Base-by-base conservation (phyloP, 805 yeast genomes). In the Candida hispaniensis region DNA sequence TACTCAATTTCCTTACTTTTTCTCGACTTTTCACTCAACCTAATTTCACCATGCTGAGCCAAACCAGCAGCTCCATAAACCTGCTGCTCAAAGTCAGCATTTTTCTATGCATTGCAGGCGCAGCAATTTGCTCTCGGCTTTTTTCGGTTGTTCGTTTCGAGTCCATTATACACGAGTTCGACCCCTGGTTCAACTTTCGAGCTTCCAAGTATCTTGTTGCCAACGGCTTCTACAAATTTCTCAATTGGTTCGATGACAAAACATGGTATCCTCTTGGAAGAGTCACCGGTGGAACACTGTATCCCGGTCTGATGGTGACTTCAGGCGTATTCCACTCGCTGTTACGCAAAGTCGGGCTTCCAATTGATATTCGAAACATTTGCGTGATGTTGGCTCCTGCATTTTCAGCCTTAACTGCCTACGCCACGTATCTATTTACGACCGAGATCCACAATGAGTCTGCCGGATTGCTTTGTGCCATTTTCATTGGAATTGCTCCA, bases 241-340 rank as follows among this genome's bases (percentile, higher is more conserved):
- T 93, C 51, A 91, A 91, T 58, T 91, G 98, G 98, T 91, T 91
- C 51, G 98, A 91, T 56, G 96, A 88, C 56, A 73, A 94, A 54
- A 88, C 98, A 12, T 91, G 99, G 99, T 91, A 91, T 58, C 99
- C 99, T 12, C 67, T 91, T 47, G 99, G 99, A 13, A 73, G 99
- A 62, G 98, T 91, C 52, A 91, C 98, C 8, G 99, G 99, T 48
- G 98, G 99, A 40, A 93, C 98, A 1, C 60, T 91, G 43, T 91
- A 93, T 53, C 99, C 99, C 3, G 99, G 99, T 6, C 64, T 93
- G 46, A 91, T 91, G 99, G 94, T 93, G 15, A 83, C 98, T 4
- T 75, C 93, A n/a, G 93, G 94, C 14, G 68, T 81, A 14, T 76
- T 93, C 40, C 86, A 88, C 77, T 80, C 75, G 48, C 49, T 73